A percentile compares a stretch with the other conserved stretches of the same genome.
Evolutionary conservation across 768 basidiomycete genomes (phyloP).

Genomic region (Mycena leptocephala): DNA sequence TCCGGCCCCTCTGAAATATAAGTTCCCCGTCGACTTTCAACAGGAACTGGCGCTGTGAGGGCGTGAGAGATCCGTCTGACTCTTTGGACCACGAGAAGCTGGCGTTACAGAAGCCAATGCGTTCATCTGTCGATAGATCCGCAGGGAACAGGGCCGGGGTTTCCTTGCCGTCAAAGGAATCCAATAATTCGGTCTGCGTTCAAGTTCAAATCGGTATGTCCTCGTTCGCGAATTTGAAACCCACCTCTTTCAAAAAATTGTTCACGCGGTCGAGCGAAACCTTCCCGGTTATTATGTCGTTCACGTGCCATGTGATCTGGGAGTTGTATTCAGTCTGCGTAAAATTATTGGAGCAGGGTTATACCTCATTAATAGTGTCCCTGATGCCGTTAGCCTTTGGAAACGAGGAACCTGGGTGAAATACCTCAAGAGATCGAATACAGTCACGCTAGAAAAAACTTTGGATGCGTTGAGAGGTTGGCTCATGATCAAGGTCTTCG

Average conservation of each 20-base stretch:
- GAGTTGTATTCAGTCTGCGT: neutral
- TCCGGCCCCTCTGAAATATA: constrained; percentile 65
- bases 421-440: constrained; percentile 65
- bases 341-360: neutral
- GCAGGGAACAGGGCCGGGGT: constrained; percentile 28
- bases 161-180: constrained; percentile 49
- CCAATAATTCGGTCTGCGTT: constrained; percentile 66
- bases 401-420: neutral
- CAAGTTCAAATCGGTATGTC: neutral
- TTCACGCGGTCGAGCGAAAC: constrained; percentile 72
- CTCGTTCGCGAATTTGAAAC: neutral
- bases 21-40: constrained; percentile 68
- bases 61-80: constrained; percentile 44
- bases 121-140: constrained; percentile 35
- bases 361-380: neutral
- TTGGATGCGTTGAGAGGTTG: constrained; percentile 27
- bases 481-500: constrained; percentile 15
- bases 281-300: constrained; percentile 57
- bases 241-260: constrained; percentile 57
- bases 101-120: constrained; percentile 69
- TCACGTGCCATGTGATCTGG: constrained; percentile 14
- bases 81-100: constrained; percentile 70
- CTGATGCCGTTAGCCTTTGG: neutral
- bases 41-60: constrained; percentile 62
- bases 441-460: constrained; percentile 55